A percentile compares a stretch with the other conserved stretches of the same genome.
Conservation (phyloP, 2,329 filamentous ascomycete genomes). For the Alternaria brassicicola region DNA sequence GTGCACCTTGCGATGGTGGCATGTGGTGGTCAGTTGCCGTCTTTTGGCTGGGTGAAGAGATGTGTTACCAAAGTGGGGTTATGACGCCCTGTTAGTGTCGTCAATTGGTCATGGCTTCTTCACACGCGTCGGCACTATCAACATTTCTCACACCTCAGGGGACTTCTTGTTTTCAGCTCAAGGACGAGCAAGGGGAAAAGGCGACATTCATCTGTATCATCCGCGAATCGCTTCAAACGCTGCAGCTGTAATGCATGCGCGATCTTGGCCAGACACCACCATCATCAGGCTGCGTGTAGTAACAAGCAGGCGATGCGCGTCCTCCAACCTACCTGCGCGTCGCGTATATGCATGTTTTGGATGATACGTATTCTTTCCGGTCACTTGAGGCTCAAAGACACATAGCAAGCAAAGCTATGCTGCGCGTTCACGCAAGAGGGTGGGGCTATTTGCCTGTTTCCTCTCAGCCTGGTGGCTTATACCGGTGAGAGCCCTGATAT, state of each 20-base stretch:
- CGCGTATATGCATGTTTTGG: constrained; percentile 14
- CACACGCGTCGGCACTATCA: neutral
- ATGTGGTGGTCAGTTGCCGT: constrained; percentile 18
- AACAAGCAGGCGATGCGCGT: constrained; percentile 11
- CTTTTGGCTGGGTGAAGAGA: neutral
- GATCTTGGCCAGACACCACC: neutral
- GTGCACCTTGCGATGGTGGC: neutral
- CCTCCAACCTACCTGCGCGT: constrained; percentile 18
- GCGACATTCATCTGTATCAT: neutral
- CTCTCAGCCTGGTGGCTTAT: constrained; percentile 21
- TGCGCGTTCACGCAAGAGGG: constrained; percentile 7
- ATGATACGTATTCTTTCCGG: constrained; percentile 19
- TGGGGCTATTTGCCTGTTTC: constrained; percentile 22
- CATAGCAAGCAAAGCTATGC: constrained; percentile 1
- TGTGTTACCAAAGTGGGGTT: constrained; percentile 5
- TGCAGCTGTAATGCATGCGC: constrained; percentile 7
- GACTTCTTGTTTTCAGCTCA: neutral
- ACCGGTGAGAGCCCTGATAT: constrained; percentile 26
- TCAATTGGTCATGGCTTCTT: neutral
- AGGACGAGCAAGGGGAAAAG: neutral
- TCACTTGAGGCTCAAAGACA: constrained; percentile 24
- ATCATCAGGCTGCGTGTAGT: constrained; percentile 16
- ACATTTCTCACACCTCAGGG: neutral
- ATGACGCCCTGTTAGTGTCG: neutral
- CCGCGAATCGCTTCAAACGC: neutral